Base-by-base conservation (phyloP, 768 basidiomycete genomes). In the Panaeolus papilionaceus region DNA sequence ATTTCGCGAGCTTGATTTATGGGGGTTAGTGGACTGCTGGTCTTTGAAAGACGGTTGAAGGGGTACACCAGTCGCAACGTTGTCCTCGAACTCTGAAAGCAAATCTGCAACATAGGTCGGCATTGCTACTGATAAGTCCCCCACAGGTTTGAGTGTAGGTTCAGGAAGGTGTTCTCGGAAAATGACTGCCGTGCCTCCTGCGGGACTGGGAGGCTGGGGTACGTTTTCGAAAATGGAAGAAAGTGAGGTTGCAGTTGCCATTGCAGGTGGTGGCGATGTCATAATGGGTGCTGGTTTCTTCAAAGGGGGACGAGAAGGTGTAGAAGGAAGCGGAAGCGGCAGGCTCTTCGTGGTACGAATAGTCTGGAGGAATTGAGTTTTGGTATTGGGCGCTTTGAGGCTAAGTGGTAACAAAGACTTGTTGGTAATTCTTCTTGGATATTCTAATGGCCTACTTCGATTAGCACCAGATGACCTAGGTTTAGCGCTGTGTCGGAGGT, bases 21-120 rank as follows among this genome's bases (percentile, higher is more conserved):
- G 65, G n/a, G 68, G 42, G 38, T 26, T 42, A 23, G 23, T 63
- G 62, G 65, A 26, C 1, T 42, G 54, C 4, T 67, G 65, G 28
- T 47, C 38, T 45, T 37, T 23, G 62, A 42, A 40, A 45, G 63
- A 64, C 20, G 38, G 33, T 16, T 64, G 37, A 18, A 66, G 64
- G 18, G 49, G 64, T 5, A 38, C 63, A 37, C 11, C 33, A 10
- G 62, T 39, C 4, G 40, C 45, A 40, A 69, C 61, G 5, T 68
- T 67, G 33, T 70, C 61, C 44, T 84, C 84, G 23, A 86, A 78
- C 14, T 75, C 80, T 33, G 81, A 79, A 64, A 85, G 75, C 49
- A 86, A 81, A 69, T 82, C 77, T 64, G 79, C 72, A 5, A 83
- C 83, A 66, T 86, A 85, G 63, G 80, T 80, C 9, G 85, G 84